Evolutionary conservation across 2,329 filamentous ascomycete genomes (phyloP), one percentile per base, ranked within the genome.

Genomic region (Teratosphaeria destructans): DNA sequence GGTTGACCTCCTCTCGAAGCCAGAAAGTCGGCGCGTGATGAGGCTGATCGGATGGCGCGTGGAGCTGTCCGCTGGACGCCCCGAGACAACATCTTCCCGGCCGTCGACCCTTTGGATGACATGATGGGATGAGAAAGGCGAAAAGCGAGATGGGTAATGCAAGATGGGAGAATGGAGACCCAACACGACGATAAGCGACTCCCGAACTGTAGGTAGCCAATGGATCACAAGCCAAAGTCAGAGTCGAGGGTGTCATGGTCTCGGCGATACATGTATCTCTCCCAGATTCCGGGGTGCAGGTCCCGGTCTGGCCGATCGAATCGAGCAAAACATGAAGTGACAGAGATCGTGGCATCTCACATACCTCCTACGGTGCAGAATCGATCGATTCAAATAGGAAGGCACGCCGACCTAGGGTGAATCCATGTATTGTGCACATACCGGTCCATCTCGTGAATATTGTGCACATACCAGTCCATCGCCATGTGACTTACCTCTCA

Each of bases 1-100:
- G 59, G 59, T 39, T 52, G 59, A 23, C 64, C 56, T 7, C 57
- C 62, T 60, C 61, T 64, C 52, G 65, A 65, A 19, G 63, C 63
- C 19, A 68, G 66, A 32, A 67, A 66, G 55, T 64, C 60, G 35
- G 67, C 66, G 60, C 65, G 58, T 3, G 63, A 57, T 29, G 63
- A 63, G 11, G 59, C 62, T 55, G 65, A 59, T 58, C 65, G 58
- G 52, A 49, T 60, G 56, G 59, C 62, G 19, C 58, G 54, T 7
- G 61, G 64, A 4, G 62, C 53, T 19, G 64, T 27, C 57, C 58
- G 61, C 29, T 63, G 61, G 5, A 57, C 60, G 23, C 59, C 57
- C 52, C 63, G 61, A 3, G 63, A 62, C 37, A 67, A 59, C 63
- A 67, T 47, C 6, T 53, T 43, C 1, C 37, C 16, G 11, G 37